phyloP scores from a whole-genome alignment of 1,284 basidiomycete genomes.

The Gymnopus androsaceus region DNA sequence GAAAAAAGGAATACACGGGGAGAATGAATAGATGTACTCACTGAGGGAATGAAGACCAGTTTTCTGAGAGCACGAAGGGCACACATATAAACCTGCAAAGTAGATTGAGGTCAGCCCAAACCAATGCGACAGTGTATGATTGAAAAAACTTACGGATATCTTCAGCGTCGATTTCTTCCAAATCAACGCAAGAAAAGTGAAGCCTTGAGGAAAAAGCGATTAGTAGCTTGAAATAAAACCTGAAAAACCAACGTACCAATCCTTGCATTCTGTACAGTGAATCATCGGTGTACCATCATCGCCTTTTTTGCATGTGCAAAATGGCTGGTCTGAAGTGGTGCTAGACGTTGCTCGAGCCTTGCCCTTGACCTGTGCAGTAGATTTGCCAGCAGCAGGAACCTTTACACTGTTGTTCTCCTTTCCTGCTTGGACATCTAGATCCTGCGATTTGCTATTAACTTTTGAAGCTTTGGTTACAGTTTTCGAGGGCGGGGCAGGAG shows the following conservation, averaged over 20 bases:
- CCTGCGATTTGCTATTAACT: neutral
- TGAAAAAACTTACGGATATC: conserved; percentile 66
- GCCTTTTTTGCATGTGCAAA: conserved; percentile 61
- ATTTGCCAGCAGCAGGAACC: conserved; percentile 1
- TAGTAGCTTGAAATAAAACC: neutral
- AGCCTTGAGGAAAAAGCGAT: conserved; percentile 49
- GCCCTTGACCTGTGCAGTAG: conserved; percentile 13
- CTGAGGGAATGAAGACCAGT: conserved; percentile 71
- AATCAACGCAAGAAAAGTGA: conserved; percentile 69
- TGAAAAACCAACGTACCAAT: conserved; percentile 58
- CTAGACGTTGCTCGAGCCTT: neutral
- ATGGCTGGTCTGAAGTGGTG: conserved; percentile 27
- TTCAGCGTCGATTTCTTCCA: conserved; percentile 63
- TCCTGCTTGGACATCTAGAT: conserved; percentile 4
- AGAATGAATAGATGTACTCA: conserved; percentile 60
- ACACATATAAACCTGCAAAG: conserved; percentile 66
- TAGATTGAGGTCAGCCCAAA: conserved; percentile 16
- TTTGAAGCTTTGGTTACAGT: neutral
- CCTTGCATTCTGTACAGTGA: conserved; percentile 66
- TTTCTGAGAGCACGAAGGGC: conserved; percentile 62
- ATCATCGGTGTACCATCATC: conserved; percentile 86
- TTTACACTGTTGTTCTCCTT: conserved; percentile 19
- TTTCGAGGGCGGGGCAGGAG: conserved; percentile 12
- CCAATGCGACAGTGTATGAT: conserved; percentile 14
- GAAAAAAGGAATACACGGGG: conserved; percentile 29